These are phyloP conservation scores for Alternaria brassicae DNA, from an alignment of 2,329 filamentous ascomycete genomes.

Conservation along the genomic window DNA sequence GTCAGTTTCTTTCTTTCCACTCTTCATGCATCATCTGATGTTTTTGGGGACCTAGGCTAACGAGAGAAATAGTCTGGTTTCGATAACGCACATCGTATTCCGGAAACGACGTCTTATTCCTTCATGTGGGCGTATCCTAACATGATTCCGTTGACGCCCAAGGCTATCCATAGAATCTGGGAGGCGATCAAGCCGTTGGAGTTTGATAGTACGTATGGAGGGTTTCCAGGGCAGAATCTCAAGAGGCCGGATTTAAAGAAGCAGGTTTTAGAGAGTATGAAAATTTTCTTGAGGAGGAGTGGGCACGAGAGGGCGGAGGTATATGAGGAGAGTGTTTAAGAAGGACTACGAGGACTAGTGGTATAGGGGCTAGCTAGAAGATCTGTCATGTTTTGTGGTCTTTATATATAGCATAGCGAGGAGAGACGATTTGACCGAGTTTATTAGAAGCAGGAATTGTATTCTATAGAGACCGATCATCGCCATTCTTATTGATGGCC, in stretches of 20 bases:
- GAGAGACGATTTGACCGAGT: neutral
- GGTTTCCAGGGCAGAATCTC: constrained; percentile 70
- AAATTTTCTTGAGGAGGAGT: constrained; percentile 69
- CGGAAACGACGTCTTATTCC: constrained; percentile 62
- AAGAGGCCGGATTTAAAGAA: constrained; percentile 63
- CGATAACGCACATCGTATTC: constrained; percentile 50
- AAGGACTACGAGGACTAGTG: neutral
- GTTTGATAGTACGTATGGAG: constrained; percentile 72
- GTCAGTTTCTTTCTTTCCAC: constrained; percentile 40
- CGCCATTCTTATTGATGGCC: neutral
- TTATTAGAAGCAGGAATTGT: neutral
- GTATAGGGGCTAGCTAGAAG: neutral
- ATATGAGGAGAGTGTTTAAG: constrained; percentile 30
- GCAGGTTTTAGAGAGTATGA: constrained; percentile 76
- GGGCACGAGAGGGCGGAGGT: constrained; percentile 57
- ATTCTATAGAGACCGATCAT: neutral
- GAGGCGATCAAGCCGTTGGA: constrained; percentile 65
- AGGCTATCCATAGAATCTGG: constrained; percentile 74
- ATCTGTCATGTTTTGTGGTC: neutral
- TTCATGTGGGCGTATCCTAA: constrained; percentile 73
- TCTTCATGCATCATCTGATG: neutral
- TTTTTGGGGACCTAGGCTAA: neutral
- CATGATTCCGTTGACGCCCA: constrained; percentile 70
- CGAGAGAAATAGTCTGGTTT: constrained; percentile 35
- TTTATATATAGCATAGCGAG: neutral